Base-by-base conservation (phyloP, 257 asterid genomes). In the Ehretia macrophylla region DNA sequence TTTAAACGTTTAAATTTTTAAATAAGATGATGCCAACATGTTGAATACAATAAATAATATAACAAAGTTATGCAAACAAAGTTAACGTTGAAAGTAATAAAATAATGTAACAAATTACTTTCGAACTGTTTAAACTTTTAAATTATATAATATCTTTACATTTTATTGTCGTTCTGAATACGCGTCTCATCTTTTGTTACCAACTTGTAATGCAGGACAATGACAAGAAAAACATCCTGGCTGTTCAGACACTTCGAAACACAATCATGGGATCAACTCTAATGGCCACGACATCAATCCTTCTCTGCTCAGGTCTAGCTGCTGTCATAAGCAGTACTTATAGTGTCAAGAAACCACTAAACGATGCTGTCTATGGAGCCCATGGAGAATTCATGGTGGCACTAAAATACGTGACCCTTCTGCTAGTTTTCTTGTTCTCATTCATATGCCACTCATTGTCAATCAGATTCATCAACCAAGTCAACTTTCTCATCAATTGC, bases 321-420 rank as follows among this genome's bases (percentile, higher is more conserved):
- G 98, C 96, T 4, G 87, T 91, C 51, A 79, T 91, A 49, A 91
- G 98, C 82, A 91, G 98, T 75, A 88, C 90, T 0, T 91, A 91
- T 74, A 91, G 88, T 76, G 69, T 91, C 38, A 91, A 91, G 68
- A 84, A 91, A 48, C 98, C 98, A 18, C 50, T 91, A 13, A 82
- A 80, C 69, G 96, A 91, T 72, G 55, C 77, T 47, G 75, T 88
- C 0, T 91, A 83, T 52, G 98, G 98, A 3, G 96, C 88, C 0
- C 98, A 91, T 59, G 98, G 98, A 8, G 96, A 91, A 74, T 82
- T 88, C 80, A 88, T 88, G 85, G 61, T 85, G 75, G 91, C 96
- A 8, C 69, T 91, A 4, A 91, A 91, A 58, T 91, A 85, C 73
- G 96, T 85, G 0, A 50, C 90, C 0, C 74, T 91, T 44, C 91